Conservation (phyloP, 2,329 filamentous ascomycete species). For the Phyllachora maydis region DNA sequence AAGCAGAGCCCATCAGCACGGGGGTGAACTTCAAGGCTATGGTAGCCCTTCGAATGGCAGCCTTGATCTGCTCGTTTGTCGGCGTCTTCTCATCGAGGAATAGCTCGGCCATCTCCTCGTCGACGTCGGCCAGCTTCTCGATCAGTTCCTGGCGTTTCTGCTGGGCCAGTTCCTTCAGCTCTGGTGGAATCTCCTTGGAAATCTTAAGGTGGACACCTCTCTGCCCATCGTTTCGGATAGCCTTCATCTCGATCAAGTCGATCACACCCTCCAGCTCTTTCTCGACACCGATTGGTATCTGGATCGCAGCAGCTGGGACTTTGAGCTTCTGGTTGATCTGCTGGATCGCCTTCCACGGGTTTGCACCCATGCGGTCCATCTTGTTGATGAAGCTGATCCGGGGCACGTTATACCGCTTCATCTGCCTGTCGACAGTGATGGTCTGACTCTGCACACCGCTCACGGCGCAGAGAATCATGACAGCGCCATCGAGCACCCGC, state of each 20-base stretch:
- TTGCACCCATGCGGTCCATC: constrained; percentile 98
- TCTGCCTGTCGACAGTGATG: constrained; percentile 94
- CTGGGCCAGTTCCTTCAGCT: constrained; percentile 52
- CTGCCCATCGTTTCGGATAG: constrained; percentile 77
- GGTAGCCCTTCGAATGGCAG: constrained; percentile 80
- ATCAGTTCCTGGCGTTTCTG: constrained; percentile 75
- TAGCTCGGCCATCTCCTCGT: constrained; percentile 91
- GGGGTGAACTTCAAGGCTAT: constrained; percentile 78
- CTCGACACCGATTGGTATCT: constrained; percentile 84
- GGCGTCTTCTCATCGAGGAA: constrained; percentile 79
- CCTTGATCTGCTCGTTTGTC: constrained; percentile 66
- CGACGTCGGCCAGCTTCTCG: constrained; percentile 89
- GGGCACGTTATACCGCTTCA: constrained; percentile 95
- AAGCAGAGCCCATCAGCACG: constrained; percentile 87
- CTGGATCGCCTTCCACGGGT: constrained; percentile 92
- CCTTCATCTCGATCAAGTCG: constrained; percentile 79
- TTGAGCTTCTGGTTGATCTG: constrained; percentile 95
- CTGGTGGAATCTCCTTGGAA: constrained; percentile 65
- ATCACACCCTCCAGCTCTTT: constrained; percentile 85
- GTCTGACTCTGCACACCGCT: constrained; percentile 96
- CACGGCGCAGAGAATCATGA: constrained; percentile 96
- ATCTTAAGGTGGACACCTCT: constrained; percentile 60
- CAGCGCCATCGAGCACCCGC: constrained; percentile 84
- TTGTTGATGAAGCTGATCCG: constrained; percentile 96
- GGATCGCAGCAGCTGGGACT: constrained; percentile 78